Percentiles rank a stretch among this genome's conserved stretches.
Conservation (phyloP, 2,329 filamentous ascomycete genomes). For the Neopestalotiopsis sp. region DNA sequence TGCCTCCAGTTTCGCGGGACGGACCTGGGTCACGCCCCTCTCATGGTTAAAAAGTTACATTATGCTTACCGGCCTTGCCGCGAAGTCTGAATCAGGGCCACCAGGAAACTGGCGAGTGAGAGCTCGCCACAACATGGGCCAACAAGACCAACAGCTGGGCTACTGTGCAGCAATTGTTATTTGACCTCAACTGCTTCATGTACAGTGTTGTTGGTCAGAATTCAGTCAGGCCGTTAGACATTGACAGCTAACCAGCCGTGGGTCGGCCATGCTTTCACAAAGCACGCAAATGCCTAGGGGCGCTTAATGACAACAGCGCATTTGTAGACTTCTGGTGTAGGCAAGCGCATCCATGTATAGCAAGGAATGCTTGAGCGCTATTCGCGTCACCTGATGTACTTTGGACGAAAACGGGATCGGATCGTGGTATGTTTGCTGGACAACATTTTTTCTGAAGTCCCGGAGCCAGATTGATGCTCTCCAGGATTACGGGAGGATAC, state of each 20-base stretch:
- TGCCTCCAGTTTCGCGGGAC: background rate
- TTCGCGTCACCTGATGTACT: background rate
- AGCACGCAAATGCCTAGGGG: too few relatives aligned
- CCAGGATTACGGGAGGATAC: background rate
- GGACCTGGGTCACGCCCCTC: background rate
- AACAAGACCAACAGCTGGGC: background rate
- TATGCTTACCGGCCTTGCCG: slow-evolving; percentile 7
- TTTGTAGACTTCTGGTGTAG: background rate
- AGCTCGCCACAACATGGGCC: slow-evolving; percentile 14
- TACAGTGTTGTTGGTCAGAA: background rate
- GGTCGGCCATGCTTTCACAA: background rate
- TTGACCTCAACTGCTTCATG: background rate
- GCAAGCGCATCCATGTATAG: too few relatives aligned
- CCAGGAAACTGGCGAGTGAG: slow-evolving; percentile 7
- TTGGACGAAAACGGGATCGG: background rate
- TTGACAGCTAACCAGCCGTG: background rate
- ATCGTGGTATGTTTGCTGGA: background rate
- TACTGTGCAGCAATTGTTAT: background rate
- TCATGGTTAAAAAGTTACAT: background rate
- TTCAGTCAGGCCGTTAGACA: background rate
- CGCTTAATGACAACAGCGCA: too few relatives aligned
- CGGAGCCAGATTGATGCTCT: background rate
- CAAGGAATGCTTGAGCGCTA: background rate
- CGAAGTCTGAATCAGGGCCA: slow-evolving; percentile 6
- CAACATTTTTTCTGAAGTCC: background rate